Conservation (phyloP, 2,329 filamentous ascomycete genomes). For the Exophiala lecanii-corni region DNA sequence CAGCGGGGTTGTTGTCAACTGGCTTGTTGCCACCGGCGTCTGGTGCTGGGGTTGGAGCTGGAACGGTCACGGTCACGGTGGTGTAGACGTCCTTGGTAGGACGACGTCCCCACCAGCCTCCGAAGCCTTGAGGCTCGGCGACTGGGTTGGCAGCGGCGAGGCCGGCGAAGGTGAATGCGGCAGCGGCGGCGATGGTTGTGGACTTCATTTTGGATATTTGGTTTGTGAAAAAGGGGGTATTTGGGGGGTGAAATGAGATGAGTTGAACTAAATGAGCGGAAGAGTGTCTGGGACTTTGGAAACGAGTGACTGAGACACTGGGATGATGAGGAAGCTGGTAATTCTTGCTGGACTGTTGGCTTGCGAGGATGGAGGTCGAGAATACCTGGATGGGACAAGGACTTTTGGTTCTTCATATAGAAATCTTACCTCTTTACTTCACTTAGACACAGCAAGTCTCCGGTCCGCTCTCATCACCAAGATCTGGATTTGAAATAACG, state of each 20-base stretch:
- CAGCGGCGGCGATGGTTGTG: constrained; percentile 1
- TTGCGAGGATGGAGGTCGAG: no score
- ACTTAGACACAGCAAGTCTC: no score
- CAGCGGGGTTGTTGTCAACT: neutral
- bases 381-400: no score
- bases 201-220: constrained; percentile 13
- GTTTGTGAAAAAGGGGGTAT: neutral
- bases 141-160: constrained; percentile 5
- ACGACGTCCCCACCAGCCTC: neutral
- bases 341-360: neutral
- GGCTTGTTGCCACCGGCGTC: neutral
- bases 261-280: no score
- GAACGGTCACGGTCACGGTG: neutral
- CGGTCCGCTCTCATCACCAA: no score
- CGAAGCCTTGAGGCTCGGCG: neutral
- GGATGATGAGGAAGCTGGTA: neutral
- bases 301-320: neutral
- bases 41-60: neutral
- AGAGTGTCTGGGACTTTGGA: neutral
- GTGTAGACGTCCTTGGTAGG: neutral
- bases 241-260: neutral
- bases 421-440: no score
- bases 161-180: constrained; percentile 2
- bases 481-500: no score
- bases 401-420: no score